Evolutionary conservation across 371 early-diverging fungal species (phyloP), one percentile per base, ranked within the genome.

Genomic region (Synchytrium microbalum): DNA sequence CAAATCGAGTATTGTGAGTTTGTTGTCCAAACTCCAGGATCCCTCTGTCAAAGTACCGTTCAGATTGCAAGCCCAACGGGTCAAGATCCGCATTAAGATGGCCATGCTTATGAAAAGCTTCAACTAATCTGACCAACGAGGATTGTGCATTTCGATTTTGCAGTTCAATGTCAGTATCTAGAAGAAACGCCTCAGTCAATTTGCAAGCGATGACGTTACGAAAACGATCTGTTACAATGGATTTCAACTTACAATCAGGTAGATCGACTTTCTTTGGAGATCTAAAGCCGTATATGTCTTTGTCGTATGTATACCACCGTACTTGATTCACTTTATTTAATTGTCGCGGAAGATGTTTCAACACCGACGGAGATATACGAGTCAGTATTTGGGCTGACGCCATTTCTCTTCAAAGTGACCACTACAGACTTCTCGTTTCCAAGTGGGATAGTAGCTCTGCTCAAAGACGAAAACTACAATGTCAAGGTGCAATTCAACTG

Each of bases 21-120:
- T 33, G 10, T 13, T 24, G 19, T 8, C n/a, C 19, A 26, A 10
- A 24, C 32, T 29, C 23, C 10, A 13, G 53, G 13, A 29, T 13
- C 10, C 51, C 16, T 38, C 52, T 38, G 60, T 13, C 14, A 60
- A 38, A 46, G 27, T 51, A 89, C 87, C 86, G 84, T 63, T 75
- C 63, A 55, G 84, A 73, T 67, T 84, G 83, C 59, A 95, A 80
- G 29, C 80, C 79, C 66, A 96, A 80, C 5, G 97, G 97, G 78
- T 96, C 96, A 60, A 96, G 75, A 46, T 90, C 76, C 0, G 95
- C 91, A 2, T 79, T 83, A 54, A 81, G 79, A 75, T 96, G 96
- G 3, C 96, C 97, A 64, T 86, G 84, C 14, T 81, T 80, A 61
- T 92, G 84, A 76, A 87, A 95, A 13, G 92, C 90, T 55, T 83